A percentile compares a stretch with the other conserved stretches of the same genome.
Conservation (phyloP, 2,329 filamentous ascomycete species). For the Chrysoporthe cubensis region DNA sequence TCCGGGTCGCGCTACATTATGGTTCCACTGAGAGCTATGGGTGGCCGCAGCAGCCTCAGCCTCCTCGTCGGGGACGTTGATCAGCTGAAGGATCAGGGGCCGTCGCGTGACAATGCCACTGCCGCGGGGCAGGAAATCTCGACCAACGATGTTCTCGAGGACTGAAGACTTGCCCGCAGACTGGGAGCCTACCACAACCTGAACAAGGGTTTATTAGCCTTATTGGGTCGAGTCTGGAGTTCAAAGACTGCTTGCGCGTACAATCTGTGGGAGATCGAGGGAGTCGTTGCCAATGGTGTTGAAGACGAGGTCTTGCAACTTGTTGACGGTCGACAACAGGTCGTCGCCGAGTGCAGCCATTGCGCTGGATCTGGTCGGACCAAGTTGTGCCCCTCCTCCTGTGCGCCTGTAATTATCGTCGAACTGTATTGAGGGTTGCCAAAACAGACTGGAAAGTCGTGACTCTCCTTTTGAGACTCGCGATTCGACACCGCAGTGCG, state of each 20-base stretch:
- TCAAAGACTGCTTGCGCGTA: constrained; percentile 51
- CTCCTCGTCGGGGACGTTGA: constrained; percentile 87
- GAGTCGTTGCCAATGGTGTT: constrained; percentile 99
- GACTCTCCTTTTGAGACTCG: constrained; percentile 16
- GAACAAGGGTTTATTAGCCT: constrained; percentile 24
- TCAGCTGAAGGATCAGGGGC: constrained; percentile 94
- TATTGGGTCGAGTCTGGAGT: neutral
- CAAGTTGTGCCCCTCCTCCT: neutral
- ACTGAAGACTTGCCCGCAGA: constrained; percentile 98
- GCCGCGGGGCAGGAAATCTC: constrained; percentile 94
- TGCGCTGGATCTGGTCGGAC: constrained; percentile 33
- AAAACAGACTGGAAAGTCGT: constrained; percentile 4
- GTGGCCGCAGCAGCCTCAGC: constrained; percentile 36
- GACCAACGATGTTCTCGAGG: constrained; percentile 96
- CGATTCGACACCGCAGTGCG: neutral
- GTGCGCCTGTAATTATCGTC: neutral
- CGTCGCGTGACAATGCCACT: constrained; percentile 95
- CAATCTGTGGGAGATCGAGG: constrained; percentile 95
- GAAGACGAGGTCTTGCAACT: constrained; percentile 97
- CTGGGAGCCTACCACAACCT: constrained; percentile 98
- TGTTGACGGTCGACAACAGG: constrained; percentile 93
- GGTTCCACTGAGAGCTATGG: constrained; percentile 36
- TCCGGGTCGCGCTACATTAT: constrained; percentile 67
- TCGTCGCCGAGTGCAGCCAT: constrained; percentile 98
- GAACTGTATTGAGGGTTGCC: constrained; percentile 8